Base-by-base conservation (phyloP, 306 rosid species). In the Fragaria ananassa region DNA sequence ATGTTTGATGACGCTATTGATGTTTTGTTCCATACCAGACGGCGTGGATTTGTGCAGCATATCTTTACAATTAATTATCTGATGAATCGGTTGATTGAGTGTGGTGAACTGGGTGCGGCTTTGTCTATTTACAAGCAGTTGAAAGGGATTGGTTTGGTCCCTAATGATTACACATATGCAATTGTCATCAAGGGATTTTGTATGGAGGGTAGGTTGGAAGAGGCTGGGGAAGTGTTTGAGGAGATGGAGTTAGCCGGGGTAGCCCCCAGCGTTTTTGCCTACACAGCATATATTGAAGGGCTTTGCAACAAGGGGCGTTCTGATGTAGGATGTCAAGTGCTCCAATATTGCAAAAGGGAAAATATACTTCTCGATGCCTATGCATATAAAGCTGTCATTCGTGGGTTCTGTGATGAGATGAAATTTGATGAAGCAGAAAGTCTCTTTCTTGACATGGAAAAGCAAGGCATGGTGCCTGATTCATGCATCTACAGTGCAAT, bases 371-470 rank as follows among this genome's bases (percentile, higher is more conserved):
- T 91, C 7, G 90, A 90, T 50, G 80, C 54, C 45, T 90, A 83
- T 83, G 90, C 91, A 3, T 90, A 90, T 72, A 62, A 70, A 1
- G 87, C 70, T 0, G 86, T 94, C 63, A 82, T 94, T 61, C 93
- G 89, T 27, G 97, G 94, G 14, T 91, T 90, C 84, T 88, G 94
- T 82, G 81, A 85, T n/a, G 89, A 88, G 82, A 82, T 82, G 93
- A 83, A 86, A 62, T 27, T 91, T 46, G 83, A 82, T 39, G 82
- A 86, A 63, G 97, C 97, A 39, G 90, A 81, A 77, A 63, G 34
- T 8, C 87, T 90, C 17, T 58, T 90, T 81, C 68, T 66, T 35
- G 94, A 90, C 75, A 87, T 94, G 96, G 80, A 84, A 85, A 84
- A 68, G 37, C 72, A 83, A 62, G 98, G 96, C 71, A 5, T 91